Evolutionary conservation across 129 eudicot species (phyloP).

Genomic region (Artemisia tridentata): DNA sequence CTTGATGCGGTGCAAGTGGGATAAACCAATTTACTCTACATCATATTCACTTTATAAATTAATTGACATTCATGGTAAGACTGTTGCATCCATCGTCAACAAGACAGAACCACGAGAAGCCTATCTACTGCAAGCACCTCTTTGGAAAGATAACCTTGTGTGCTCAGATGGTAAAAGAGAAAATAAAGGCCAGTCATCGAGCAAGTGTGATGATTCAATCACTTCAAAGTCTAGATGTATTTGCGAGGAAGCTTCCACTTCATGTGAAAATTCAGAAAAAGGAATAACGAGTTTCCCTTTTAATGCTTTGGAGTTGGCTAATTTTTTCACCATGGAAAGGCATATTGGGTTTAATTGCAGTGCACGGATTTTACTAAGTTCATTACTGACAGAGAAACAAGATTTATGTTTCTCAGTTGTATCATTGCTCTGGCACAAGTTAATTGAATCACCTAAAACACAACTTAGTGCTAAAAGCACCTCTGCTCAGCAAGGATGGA

Average conservation of each 20-base stretch:
- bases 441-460: constrained; percentile 91
- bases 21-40: constrained; percentile 67
- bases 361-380: constrained; percentile 58
- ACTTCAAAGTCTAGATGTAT: constrained; percentile 30
- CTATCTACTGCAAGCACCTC: constrained; percentile 57
- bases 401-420: constrained; percentile 94
- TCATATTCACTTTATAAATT: constrained; percentile 79
- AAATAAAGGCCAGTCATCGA: constrained; percentile 39
- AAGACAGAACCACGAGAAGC: constrained; percentile 95
- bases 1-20: constrained; percentile 88
- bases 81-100: constrained; percentile 89
- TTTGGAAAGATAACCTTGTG: constrained; percentile 39
- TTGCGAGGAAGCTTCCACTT: constrained; percentile 38
- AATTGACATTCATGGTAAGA: constrained; percentile 82
- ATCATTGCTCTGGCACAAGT: constrained; percentile 92
- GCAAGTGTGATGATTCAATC: constrained; percentile 31
- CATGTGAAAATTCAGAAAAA: constrained; percentile 48
- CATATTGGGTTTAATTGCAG: constrained; percentile 85
- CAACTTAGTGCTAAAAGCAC: constrained; percentile 92
- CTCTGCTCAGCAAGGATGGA: constrained; percentile 99
- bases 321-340: constrained; percentile 86
- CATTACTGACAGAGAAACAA: constrained; percentile 81
- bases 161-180: constrained; percentile 50
- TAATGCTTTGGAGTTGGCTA: constrained; percentile 94
- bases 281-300: constrained; percentile 62